These are phyloP conservation scores for Cyclotella choctawhatcheeana DNA, from an alignment of 108 stramenopile species.

Conservation along the genomic window DNA sequence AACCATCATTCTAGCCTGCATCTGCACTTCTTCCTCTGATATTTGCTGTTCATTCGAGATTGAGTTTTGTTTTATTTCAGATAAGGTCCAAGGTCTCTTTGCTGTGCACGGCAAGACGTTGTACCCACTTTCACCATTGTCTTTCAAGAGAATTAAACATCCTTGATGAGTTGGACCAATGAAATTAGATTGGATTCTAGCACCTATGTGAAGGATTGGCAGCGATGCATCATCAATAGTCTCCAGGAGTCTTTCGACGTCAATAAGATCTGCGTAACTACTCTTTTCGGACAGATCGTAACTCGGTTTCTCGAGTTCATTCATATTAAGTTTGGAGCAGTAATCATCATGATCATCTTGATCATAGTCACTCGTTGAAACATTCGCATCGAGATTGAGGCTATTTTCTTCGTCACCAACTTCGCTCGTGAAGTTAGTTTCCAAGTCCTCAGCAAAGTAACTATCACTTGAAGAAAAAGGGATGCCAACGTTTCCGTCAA, in stretches of 20 bases:
- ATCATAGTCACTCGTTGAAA: too few species aligned
- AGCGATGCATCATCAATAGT: slow-evolving; percentile 22
- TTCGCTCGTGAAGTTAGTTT: too few species aligned
- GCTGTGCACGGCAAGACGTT: slow-evolving; percentile 51
- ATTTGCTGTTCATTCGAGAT: slow-evolving; percentile 7
- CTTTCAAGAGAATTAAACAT: slow-evolving; percentile 26
- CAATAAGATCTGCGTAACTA: neutral
- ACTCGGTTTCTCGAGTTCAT: neutral
- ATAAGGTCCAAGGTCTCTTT: slow-evolving; percentile 74
- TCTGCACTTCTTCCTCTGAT: slow-evolving; percentile 29
- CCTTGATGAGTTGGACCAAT: slow-evolving; percentile 74
- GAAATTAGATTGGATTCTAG: slow-evolving; percentile 55
- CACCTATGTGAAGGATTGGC: slow-evolving; percentile 42
- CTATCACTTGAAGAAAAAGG: too few species aligned
- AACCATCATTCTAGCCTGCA: slow-evolving; percentile 43
- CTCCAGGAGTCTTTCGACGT: neutral
- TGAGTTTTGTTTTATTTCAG: slow-evolving; percentile 50
- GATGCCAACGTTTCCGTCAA: too few species aligned
- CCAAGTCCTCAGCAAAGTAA: too few species aligned
- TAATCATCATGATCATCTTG: too few species aligned
- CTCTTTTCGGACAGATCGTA: neutral
- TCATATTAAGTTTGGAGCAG: neutral
- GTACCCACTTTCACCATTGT: slow-evolving; percentile 4
- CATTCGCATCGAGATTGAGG: too few species aligned
- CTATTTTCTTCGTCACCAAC: too few species aligned